Conservation (phyloP, 352 stramenopile genomes). For the Chloridella minuta region DNA sequence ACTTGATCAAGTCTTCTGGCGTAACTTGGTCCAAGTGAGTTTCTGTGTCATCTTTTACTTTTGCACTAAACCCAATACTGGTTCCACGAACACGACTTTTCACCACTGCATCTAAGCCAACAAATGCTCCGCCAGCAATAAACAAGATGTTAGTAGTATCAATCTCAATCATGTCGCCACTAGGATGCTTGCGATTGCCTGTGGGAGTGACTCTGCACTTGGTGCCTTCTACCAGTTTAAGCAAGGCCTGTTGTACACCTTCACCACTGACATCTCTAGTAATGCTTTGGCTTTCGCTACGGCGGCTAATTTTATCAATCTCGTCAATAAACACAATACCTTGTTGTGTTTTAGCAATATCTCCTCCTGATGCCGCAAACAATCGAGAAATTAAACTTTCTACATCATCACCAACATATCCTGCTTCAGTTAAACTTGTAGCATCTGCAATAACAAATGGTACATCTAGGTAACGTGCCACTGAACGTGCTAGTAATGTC, state of each 20-base stretch:
- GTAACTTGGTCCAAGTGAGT: not conserved
- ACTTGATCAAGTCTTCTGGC: conserved; percentile 64
- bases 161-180: conserved; percentile 77
- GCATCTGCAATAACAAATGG: conserved; percentile 82
- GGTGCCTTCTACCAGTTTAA: conserved; percentile 93
- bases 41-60: too few relatives aligned
- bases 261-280: conserved; percentile 82
- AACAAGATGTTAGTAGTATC: conserved; percentile 96
- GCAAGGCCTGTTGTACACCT: conserved; percentile 80
- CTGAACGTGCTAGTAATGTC: conserved; percentile 73
- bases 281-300: conserved; percentile 44
- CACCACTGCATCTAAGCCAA: conserved; percentile 64
- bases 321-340: conserved; percentile 91
- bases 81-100: conserved; percentile 48
- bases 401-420: conserved; percentile 91
- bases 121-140: conserved; percentile 82
- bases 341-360: conserved; percentile 62
- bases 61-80: conserved; percentile 87
- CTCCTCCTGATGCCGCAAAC: conserved; percentile 70
- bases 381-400: conserved; percentile 87
- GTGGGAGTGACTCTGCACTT: conserved; percentile 89
- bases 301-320: conserved; percentile 78
- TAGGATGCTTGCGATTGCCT: conserved; percentile 65
- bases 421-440: conserved; percentile 76
- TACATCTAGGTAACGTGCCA: conserved; percentile 70